phyloP scores from a whole-genome alignment of 768 basidiomycete genomes.

The Tulasnella sp. region DNA sequence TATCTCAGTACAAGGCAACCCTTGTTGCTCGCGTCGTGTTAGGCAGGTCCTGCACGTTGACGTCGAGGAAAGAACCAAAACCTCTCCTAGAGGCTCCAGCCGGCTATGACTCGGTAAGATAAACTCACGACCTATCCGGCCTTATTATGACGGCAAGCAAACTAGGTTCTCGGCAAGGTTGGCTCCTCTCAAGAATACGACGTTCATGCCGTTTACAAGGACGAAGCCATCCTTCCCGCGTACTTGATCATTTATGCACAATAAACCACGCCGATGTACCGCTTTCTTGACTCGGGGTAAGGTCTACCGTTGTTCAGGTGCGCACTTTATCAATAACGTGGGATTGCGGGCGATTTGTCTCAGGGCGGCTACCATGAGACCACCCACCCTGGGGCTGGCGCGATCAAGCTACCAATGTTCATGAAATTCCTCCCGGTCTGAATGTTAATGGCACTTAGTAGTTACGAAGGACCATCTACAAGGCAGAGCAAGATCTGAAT shows the following conservation, averaged over 20 bases:
- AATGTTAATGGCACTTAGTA: too few relatives aligned
- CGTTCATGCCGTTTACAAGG: neutral
- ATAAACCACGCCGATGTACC: too few relatives aligned
- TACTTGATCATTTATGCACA: neutral
- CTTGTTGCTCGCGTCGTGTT: neutral
- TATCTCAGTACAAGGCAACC: neutral
- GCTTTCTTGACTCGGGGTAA: too few relatives aligned
- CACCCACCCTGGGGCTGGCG: too few relatives aligned
- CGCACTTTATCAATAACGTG: too few relatives aligned
- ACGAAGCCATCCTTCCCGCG: neutral
- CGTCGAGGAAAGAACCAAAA: neutral
- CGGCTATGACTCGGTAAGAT: neutral
- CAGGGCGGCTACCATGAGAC: too few relatives aligned
- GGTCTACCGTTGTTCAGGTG: too few relatives aligned
- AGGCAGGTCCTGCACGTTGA: neutral
- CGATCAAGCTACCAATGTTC: too few relatives aligned
- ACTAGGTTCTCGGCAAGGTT: neutral
- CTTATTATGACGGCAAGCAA: neutral
- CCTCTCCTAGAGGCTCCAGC: neutral
- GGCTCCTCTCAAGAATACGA: neutral
- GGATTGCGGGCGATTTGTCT: too few relatives aligned
- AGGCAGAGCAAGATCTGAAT: too few relatives aligned
- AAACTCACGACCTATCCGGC: neutral
- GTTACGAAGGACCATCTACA: too few relatives aligned
- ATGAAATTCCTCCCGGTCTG: too few relatives aligned